Evolutionary conservation across 2,329 filamentous ascomycete genomes (phyloP).

Genomic region (Colletotrichum theobromicola): DNA sequence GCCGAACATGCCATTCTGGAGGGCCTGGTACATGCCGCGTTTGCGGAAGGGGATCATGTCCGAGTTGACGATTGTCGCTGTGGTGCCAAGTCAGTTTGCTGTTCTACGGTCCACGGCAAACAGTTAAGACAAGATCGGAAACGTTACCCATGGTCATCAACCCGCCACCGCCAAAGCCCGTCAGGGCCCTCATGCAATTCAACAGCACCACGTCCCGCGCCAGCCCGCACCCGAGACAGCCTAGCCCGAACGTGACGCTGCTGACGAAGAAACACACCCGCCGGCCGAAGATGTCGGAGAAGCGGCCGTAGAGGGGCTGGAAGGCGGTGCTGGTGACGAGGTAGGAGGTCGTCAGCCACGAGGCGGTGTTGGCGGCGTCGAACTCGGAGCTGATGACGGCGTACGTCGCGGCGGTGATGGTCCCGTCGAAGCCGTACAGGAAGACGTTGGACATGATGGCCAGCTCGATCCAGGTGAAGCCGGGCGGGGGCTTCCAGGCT

Average conservation of each 20-base stretch:
- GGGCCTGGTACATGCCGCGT: constrained; percentile 64
- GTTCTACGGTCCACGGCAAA: no score
- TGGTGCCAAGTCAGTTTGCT: not conserved
- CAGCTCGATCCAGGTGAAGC: constrained; percentile 64
- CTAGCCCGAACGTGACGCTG: constrained; percentile 63
- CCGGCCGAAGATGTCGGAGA: constrained; percentile 74
- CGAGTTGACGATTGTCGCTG: constrained; percentile 60
- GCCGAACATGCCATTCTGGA: constrained; percentile 66
- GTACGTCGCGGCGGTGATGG: constrained; percentile 76
- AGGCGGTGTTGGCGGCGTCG: constrained; percentile 72
- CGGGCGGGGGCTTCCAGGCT: constrained; percentile 52
- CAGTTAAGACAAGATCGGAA: not conserved
- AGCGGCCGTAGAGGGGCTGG: constrained; percentile 73
- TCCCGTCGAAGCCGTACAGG: constrained; percentile 72
- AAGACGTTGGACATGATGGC: constrained; percentile 71
- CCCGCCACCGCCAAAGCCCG: constrained; percentile 73
- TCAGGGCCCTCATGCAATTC: constrained; percentile 68
- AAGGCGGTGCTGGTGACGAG: constrained; percentile 75
- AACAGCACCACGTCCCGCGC: constrained; percentile 63
- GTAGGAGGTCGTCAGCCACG: constrained; percentile 78
- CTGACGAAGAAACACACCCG: constrained; percentile 69
- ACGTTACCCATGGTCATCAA: constrained; percentile 70
- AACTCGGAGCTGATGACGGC: constrained; percentile 79
- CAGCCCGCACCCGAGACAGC: constrained; percentile 69
- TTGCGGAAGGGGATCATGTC: constrained; percentile 65